Base-by-base conservation (phyloP, 1,284 basidiomycete species). In the Apiotrichum sp. region DNA sequence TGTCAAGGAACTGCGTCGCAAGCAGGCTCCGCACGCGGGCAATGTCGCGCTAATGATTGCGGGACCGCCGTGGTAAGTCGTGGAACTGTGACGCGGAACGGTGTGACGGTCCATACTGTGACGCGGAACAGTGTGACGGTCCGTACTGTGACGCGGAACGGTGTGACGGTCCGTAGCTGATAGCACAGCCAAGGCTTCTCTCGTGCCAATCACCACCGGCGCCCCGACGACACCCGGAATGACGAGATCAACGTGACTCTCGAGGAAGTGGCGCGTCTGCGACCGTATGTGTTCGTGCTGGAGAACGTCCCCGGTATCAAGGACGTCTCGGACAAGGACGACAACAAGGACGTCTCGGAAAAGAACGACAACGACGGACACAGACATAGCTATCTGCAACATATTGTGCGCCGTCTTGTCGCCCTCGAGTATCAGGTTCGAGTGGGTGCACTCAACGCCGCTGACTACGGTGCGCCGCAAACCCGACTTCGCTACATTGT, bases 401-500 rank as follows among this genome's bases (percentile, higher is more conserved):
- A 52, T 14, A 61, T 58, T 1, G 56, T 67, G 14, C 41, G 47
- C 13, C 39, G 51, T 29, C 62, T 69, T 14, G 40, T 62, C 3
- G 22, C 39, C 2, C 48, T 59, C 3, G 61, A 59, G 52, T 70
- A 69, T 44, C 69, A 70, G 49, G 61, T 58, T 22, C 61, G 63
- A 41, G 34, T 67, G 3, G 66, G 55, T 8, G 16, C 65, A 3
- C 59, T 72, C 10, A 60, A 68, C 47, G 46, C 62, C 2, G 40
- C 64, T 10, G 42, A 56, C 0, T 72, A 62, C 44, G 70, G 70
- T 1, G 58, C 59, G 11, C 64, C 70, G 2, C 70, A 72, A 52
- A 55, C 63, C 40, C 61, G 70, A 4, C 14, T 46, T 0, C 61
- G 70, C 8, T 45, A 63, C 0, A 68, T 70, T 62, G 53, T 72